Conservation (phyloP, 495 filamentous ascomycete species). For the Penicillium taxi region DNA sequence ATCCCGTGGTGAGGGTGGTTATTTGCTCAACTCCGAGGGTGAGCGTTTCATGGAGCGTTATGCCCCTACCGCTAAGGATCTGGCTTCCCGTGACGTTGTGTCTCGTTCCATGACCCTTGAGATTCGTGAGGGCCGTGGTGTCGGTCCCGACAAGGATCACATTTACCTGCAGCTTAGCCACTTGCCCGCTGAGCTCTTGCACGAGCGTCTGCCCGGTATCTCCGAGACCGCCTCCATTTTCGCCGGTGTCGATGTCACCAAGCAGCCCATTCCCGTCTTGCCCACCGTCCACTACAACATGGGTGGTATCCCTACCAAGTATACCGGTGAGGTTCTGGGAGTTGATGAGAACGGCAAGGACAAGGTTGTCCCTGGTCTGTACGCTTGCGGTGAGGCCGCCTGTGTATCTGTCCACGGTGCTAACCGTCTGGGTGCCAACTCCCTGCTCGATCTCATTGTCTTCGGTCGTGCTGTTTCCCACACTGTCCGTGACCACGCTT, state of each 20-base stretch:
- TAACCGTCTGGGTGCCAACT: conserved; percentile 96
- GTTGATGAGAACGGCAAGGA: conserved; percentile 77
- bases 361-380: conserved; percentile 89
- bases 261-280: conserved; percentile 93
- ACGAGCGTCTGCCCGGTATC: conserved; percentile 95
- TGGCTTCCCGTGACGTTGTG: conserved; percentile 87
- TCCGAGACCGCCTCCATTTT: conserved; percentile 97
- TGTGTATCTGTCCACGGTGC: conserved; percentile 97
- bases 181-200: conserved; percentile 79
- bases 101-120: conserved; percentile 96
- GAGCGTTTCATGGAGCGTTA: conserved; percentile 99
- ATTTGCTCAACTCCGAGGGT: conserved; percentile 91
- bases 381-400: conserved; percentile 93
- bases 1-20: conserved; percentile 95
- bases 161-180: conserved; percentile 96
- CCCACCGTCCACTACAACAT: conserved; percentile 99
- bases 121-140: conserved; percentile 93
- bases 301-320: conserved; percentile 96
- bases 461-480: conserved; percentile 95
- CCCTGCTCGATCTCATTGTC: conserved; percentile 91
- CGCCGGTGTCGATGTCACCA: conserved; percentile 89
- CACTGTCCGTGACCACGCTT: conserved; percentile 85
- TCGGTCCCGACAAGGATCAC: conserved; percentile 93
- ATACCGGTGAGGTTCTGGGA: conserved; percentile 90
- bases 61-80: conserved; percentile 93